Evolutionary conservation across 768 basidiomycete genomes (phyloP).

Genomic region (Sporobolomyces roseus): DNA sequence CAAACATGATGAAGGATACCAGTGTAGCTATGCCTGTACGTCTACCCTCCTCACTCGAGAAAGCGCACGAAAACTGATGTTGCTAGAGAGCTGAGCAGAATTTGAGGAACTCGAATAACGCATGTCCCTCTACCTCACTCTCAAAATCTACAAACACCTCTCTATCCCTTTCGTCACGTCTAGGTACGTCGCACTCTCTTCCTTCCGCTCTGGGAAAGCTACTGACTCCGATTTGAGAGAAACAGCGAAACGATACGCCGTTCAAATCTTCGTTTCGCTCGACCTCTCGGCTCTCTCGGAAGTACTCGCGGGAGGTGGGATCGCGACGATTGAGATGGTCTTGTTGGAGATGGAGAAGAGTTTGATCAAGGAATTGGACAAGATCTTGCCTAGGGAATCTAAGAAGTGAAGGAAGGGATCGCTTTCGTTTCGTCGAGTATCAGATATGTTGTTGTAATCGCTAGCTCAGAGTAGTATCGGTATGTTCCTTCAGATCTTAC

Average conservation of each 20-base stretch:
- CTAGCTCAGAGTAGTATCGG: too few relatives aligned
- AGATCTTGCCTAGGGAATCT: background rate
- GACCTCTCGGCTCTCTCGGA: slow-evolving; percentile 28
- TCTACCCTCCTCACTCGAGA: background rate
- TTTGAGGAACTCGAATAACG: background rate
- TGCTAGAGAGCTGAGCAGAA: background rate
- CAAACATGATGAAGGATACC: slow-evolving; percentile 12
- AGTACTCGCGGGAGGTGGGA: slow-evolving; percentile 2
- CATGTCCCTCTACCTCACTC: slow-evolving; percentile 7
- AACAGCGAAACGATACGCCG: slow-evolving; percentile 36
- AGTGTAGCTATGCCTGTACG: slow-evolving; percentile 32
- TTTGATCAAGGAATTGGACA: slow-evolving; percentile 11
- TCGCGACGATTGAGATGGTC: background rate
- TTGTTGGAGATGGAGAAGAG: slow-evolving; percentile 23
- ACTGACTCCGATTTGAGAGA: too few relatives aligned
- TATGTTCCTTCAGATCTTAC: too few relatives aligned
- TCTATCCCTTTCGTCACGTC: slow-evolving; percentile 11
- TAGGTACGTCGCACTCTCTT: slow-evolving; percentile 1
- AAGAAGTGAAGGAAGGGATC: background rate
- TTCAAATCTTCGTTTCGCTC: slow-evolving; percentile 39
- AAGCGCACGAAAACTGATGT: background rate
- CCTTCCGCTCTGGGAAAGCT: background rate
- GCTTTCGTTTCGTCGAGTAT: too few relatives aligned
- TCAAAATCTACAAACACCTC: slow-evolving; percentile 11
- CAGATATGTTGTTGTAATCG: too few relatives aligned